Evolutionary conservation across 805 yeast genomes (phyloP), one percentile per base, ranked within the genome.

Genomic region (Metschnikowia peoriensis): DNA sequence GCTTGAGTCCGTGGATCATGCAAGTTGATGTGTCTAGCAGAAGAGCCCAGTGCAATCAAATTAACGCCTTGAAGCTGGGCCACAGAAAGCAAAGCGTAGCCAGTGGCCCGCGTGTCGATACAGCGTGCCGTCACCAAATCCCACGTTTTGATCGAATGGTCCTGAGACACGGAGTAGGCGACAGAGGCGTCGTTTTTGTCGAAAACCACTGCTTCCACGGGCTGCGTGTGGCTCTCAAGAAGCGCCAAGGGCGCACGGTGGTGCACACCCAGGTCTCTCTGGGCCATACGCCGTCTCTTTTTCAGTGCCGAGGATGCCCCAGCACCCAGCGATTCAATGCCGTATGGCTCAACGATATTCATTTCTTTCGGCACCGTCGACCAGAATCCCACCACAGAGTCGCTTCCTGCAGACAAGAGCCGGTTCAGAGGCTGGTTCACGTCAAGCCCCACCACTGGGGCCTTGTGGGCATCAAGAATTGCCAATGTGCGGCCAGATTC

Each of bases 101-200:
- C 88, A 0, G 98, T 91, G 17, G 88, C 81, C 69, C 88, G 86
- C 4, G 97, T 88, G 66, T 91, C 97, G 29, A 94, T 87, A 62
- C 90, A 83, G 58, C 89, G 81, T 11, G 88, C 76, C 1, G 97
- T 92, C 15, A 89, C 88, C 62, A 94, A 76, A 76, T 94, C 99
- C 98, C 98, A 94, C 0, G 99, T 94, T 64, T 88, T 88, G 58
- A 94, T 84, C 0, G 96, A 84, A 67, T 94, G 99, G 72, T 94
- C 98, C 68, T 91, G 97, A 6, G 97, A 88, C 1, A 89, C 97
- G 0, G 98, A 90, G 70, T 94, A 93, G 10, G 86, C 96, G 6
- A 93, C 96, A 0, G 96, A 81, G 43, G 78, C 57, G 68, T 93
- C 98, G 17, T 75, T 72, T 3, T 75, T 65, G 63, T 89, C 96